Base-by-base conservation (phyloP, 1,284 basidiomycete species). In the Sphaerobolus stellatus region DNA sequence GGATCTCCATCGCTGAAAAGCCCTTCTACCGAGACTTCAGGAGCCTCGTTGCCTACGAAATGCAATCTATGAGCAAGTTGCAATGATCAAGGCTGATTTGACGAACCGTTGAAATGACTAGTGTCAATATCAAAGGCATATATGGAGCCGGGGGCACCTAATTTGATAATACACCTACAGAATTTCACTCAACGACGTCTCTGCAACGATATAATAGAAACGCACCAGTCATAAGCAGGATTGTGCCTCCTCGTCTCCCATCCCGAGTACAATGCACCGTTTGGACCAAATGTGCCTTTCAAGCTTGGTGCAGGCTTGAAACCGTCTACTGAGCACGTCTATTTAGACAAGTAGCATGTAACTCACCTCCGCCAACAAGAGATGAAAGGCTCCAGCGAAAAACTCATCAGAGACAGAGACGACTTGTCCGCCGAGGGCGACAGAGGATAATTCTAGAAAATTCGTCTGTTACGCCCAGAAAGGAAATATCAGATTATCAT, bases 241-340 rank as follows among this genome's bases (percentile, higher is more conserved):
- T 97, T 98, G 71, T 99, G 96, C 60, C 96, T 76, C 34, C 94
- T 77, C 18, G 82, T 84, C 71, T 99, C 96, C 96, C 96, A 99
- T 50, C 95, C 96, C 63, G 90, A 93, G 70, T 84, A 99, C 33
- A 98, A 73, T 0, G 96, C 96, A 25, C 96, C 96, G 48, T 95
- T 96, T 1, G 94, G 92, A 1, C 96, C 96, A 64, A 96, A 99
- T 62, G 94, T 91, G 13, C 97, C 96, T 72, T 94, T 91, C 71
- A 94, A 71, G 63, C 85, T 91, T 4, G 80, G 80, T 36, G 93
- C 82, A 14, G 92, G 86, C 90, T 94, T 57, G 54, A 27, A 14
- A 45, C 27, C 25, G 6, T 5, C 25, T 5, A 48, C 31, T 16
- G n/a, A 30, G 36, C 27, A 11, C 14, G 2, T 14, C 45, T 8